Evolutionary conservation across 1,284 basidiomycete genomes (phyloP), one percentile per base, ranked within the genome.

Genomic region (Ganoderma sp.): DNA sequence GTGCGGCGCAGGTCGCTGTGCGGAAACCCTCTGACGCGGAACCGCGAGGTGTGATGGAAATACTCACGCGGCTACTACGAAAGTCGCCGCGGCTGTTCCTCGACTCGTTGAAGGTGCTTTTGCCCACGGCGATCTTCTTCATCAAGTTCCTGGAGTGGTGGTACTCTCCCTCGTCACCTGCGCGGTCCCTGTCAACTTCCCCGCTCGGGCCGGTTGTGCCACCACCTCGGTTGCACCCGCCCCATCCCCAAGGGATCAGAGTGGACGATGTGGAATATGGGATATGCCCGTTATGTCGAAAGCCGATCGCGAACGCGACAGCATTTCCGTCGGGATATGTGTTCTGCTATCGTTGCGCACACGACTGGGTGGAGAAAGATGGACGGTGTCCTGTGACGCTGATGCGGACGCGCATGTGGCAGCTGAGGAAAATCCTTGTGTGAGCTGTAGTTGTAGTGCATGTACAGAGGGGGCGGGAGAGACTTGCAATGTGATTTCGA

Each of bases 111-210:
- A 90, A 92, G 73, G 84, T 97, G 58, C 85, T 97, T 17, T 87
- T 98, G 12, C 96, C 98, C 2, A 93, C 94, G 3, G 91, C 95
- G 43, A 97, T 99, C 69, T 98, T 99, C 79, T 92, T 96, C 78
- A 87, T 99, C 84, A 98, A 98, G 80, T 97, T 99, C 80, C 84
- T 98, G 41, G 96, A 99, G 81, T 99, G 98, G 97, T 99, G 98
- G 97, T 99, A 99, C 80, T 97, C 96, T 19, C 94, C 97, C 10
- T 88, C 89, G 39, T 98, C 97, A 2, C 96, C 97, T n/a, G 87
- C 91, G 71, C 85, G 89, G 67, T 84, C 88, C 57, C 76, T 92
- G 66, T 84, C 88, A 34, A 80, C 85, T 50, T 84, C 88, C 32
- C 88, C 87, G 58, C 84, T 84, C 69, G 89, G 87, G 25, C 92